These are phyloP conservation scores for Clonostachys rosea DNA, from an alignment of 2,329 filamentous ascomycete species.

Conservation along the genomic window DNA sequence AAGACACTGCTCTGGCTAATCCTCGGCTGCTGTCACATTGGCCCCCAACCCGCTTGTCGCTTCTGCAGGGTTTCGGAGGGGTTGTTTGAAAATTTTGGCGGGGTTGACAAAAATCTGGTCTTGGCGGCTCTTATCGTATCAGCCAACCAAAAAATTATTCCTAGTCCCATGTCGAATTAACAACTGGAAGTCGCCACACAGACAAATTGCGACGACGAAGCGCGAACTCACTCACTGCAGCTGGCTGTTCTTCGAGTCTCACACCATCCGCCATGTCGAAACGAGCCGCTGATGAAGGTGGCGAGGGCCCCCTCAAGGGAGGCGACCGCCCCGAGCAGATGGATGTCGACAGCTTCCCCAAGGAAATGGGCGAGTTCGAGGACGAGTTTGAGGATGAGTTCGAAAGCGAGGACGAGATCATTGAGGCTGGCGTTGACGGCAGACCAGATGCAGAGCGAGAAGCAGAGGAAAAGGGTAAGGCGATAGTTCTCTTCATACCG, in stretches of 20 bases:
- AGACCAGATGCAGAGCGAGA: constrained; percentile 89
- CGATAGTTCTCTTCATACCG: not conserved
- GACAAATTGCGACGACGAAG: too few relatives aligned
- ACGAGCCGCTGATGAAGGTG: constrained; percentile 46
- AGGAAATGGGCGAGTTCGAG: constrained; percentile 78
- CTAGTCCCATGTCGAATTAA: too few relatives aligned
- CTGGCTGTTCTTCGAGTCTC: too few relatives aligned
- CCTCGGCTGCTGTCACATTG: too few relatives aligned
- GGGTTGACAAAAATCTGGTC: not conserved
- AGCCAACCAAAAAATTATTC: not conserved
- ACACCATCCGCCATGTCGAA: constrained; percentile 46
- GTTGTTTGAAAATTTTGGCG: not conserved
- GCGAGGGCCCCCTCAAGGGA: constrained; percentile 49
- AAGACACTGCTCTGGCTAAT: too few relatives aligned
- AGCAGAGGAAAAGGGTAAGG: constrained; percentile 70
- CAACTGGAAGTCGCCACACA: too few relatives aligned
- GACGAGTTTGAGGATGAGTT: constrained; percentile 93
- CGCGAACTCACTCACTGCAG: too few relatives aligned
- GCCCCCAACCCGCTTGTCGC: too few relatives aligned
- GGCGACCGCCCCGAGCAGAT: constrained; percentile 58
- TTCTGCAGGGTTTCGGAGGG: too few relatives aligned
- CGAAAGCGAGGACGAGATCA: constrained; percentile 83
- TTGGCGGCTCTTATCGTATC: not conserved
- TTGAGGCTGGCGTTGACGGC: constrained; percentile 92
- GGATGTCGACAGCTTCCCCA: constrained; percentile 57